Conservation (phyloP, 257 asterid species). For the Nicotiana sylvestris region DNA sequence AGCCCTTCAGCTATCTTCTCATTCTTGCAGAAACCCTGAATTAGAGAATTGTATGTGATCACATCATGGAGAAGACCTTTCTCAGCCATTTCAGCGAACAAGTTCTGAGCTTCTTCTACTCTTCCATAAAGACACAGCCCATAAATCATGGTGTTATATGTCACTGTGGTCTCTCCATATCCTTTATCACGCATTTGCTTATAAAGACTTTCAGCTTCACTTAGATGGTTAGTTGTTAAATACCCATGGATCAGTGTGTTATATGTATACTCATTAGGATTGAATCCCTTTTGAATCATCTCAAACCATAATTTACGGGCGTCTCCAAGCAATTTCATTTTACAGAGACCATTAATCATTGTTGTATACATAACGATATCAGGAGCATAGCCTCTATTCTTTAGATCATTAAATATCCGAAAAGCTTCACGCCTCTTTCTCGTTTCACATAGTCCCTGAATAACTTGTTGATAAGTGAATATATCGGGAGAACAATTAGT, state of each 20-base stretch:
- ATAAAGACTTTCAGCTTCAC: constrained; percentile 59
- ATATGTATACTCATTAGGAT: constrained; percentile 54
- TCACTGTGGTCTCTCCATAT: constrained; percentile 35
- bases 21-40: constrained; percentile 43
- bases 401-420: constrained; percentile 56
- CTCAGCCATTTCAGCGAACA: constrained; percentile 48
- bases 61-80: constrained; percentile 38
- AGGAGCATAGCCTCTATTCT: constrained; percentile 63
- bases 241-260: constrained; percentile 50
- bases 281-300: constrained; percentile 53
- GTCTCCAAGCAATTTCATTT: constrained; percentile 41
- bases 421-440: constrained; percentile 45
- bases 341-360: constrained; percentile 57
- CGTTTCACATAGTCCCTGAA: constrained; percentile 45
- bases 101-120: constrained; percentile 43
- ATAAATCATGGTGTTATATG: constrained; percentile 52
- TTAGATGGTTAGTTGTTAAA: constrained; percentile 35
- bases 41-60: constrained; percentile 46
- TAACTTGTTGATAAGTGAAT: constrained; percentile 58
- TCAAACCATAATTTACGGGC: constrained; percentile 66
- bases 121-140: constrained; percentile 53
- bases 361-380: constrained; percentile 67
- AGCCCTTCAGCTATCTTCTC: constrained; percentile 37
- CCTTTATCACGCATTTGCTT: constrained; percentile 58
- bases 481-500: constrained; percentile 45